Evolutionary conservation across 73 alveolate genomes (phyloP), one percentile per base, ranked within the genome.

Genomic region (Paraurostyla sp.): DNA sequence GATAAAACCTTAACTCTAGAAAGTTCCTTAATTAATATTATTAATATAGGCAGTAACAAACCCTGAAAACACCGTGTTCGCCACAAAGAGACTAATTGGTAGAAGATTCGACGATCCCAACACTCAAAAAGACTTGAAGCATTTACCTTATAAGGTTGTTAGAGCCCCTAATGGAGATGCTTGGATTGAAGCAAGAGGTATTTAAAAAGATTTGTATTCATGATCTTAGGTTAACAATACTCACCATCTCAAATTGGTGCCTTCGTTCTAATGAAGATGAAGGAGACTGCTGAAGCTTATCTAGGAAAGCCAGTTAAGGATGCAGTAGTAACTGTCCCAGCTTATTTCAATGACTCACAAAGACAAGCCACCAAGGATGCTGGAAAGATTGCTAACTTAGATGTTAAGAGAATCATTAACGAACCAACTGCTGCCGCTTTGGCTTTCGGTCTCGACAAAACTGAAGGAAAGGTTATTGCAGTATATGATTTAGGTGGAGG

Each of bases 401-500:
- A 98, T 20, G 99, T 99, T 40, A 80, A 91, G 90, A 94, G 99
- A 85, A 97, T 99, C 85, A 98, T 99, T 92, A 99, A 99, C 96
- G 99, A 99, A 92, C 99, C 99, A n/a, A 98, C 99, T 4, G 99
- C 99, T 69, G 99, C 99, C 27, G 99, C 99, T 51, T 94, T 98
- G 71, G 99, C 99, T 36, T 95, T 93, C 90, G 99, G 99, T 30
- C 93, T 98, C 59, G 99, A 98, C 91, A 93, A 92, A 94, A 95
- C 98, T 36, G 98, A 96, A 76, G 98, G 94, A 41, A 94, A 98
- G 92, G 87, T 93, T 57, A 93, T 98, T 38, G 97, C 98, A 51
- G 99, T 98, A 73, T 98, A 93, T 87, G 99, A 98, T 80, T 93
- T 98, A 49, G 99, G 99, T 48, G 99, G 99, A 57, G 99, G 99